These are phyloP conservation scores for Alternaria ventricosa DNA, from an alignment of 2,329 filamentous ascomycete species.

Conservation along the genomic window DNA sequence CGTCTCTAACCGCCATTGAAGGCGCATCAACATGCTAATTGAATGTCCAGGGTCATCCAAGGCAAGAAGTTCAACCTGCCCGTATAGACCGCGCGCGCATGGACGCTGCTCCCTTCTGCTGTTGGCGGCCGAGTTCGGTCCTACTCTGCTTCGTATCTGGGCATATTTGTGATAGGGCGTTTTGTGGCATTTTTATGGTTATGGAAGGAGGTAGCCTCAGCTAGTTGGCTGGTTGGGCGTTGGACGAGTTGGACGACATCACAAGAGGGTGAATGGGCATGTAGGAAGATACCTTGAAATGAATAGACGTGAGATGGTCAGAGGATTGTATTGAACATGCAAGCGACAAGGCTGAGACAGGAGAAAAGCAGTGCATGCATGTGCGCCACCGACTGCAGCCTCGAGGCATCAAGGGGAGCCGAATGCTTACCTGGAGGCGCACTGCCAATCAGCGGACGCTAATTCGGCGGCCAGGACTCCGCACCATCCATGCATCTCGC, in stretches of 20 bases:
- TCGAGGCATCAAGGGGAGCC: not conserved
- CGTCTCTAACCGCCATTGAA: constrained; percentile 35
- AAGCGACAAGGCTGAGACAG: constrained; percentile 4
- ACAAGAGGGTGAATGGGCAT: not conserved
- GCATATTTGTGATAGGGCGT: constrained; percentile 10
- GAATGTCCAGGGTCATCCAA: constrained; percentile 54
- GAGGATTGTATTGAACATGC: not conserved
- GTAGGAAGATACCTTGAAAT: constrained; percentile 1
- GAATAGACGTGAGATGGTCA: not conserved
- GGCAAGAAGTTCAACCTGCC: constrained; percentile 63
- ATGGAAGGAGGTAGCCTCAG: not conserved
- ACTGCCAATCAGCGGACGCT: constrained; percentile 5
- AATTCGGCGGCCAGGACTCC: constrained; percentile 13
- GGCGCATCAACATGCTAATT: not conserved
- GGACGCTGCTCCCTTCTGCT: constrained; percentile 6
- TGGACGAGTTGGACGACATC: not conserved
- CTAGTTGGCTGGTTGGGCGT: not conserved
- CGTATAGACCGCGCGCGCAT: constrained; percentile 45
- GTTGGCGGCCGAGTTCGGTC: constrained; percentile 6
- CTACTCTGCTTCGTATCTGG: constrained; percentile 9
- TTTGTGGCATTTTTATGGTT: constrained; percentile 3
- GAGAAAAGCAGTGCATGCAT: constrained; percentile 4
- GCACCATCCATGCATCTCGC: not conserved
- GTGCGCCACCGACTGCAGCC: constrained; percentile 5
- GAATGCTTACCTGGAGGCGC: not conserved